phyloP scores from a whole-genome alignment of 495 filamentous ascomycete species.

The Staphylotrichum tortipilum region DNA sequence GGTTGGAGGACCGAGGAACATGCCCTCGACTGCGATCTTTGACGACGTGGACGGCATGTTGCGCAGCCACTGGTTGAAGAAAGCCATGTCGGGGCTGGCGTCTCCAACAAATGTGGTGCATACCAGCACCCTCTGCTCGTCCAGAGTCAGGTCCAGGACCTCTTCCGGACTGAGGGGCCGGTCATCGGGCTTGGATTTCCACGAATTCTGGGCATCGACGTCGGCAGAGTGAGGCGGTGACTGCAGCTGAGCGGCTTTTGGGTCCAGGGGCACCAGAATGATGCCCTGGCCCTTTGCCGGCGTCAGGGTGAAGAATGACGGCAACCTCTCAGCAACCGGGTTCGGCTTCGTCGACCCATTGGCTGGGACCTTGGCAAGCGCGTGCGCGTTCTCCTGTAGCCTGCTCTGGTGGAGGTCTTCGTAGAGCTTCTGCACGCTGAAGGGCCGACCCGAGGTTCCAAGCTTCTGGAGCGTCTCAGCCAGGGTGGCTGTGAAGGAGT shows the following conservation, averaged over 20 bases:
- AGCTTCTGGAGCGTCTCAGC: constrained; percentile 41
- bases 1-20: constrained; percentile 50
- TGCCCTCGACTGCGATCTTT: constrained; percentile 48
- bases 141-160: constrained; percentile 41
- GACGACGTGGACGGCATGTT: constrained; percentile 39
- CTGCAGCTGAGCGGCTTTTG: constrained; percentile 26
- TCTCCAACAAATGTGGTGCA: constrained; percentile 51
- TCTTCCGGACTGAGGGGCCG: constrained; percentile 31
- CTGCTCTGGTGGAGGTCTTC: constrained; percentile 38
- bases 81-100: constrained; percentile 48
- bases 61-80: constrained; percentile 49
- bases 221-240: constrained; percentile 35
- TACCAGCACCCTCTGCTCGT: constrained; percentile 44
- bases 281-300: constrained; percentile 40
- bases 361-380: constrained; percentile 21
- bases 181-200: constrained; percentile 27
- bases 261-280: constrained; percentile 35
- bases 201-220: constrained; percentile 23
- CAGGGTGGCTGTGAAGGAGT: constrained; percentile 44
- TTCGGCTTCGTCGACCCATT: constrained; percentile 36
- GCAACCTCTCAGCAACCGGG: constrained; percentile 31
- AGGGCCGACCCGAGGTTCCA: constrained; percentile 33
- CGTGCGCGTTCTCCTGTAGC: constrained; percentile 35
- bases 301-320: constrained; percentile 41
- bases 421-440: constrained; percentile 41